These are phyloP conservation scores for Penstemon eatonii DNA, from an alignment of 257 asterid genomes.

Conservation along the genomic window DNA sequence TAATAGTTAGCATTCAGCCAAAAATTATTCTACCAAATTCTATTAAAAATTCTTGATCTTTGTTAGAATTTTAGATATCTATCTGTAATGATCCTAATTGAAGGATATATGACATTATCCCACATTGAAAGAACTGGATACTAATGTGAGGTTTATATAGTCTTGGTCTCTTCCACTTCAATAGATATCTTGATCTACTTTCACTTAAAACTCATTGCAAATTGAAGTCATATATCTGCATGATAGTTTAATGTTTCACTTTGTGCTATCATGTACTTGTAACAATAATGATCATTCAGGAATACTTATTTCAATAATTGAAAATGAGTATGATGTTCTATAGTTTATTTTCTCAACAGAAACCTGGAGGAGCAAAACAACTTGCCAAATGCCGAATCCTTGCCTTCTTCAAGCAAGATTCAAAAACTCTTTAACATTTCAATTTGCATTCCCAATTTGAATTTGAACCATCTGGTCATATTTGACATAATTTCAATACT, in stretches of 20 bases:
- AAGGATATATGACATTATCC: too few relatives aligned
- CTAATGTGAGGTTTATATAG: neutral
- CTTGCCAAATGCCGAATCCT: conserved; percentile 18
- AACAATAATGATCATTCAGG: neutral
- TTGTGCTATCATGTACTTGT: too few relatives aligned
- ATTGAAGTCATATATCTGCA: neutral
- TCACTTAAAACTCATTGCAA: neutral
- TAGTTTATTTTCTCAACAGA: conserved; percentile 24
- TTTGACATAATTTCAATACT: neutral
- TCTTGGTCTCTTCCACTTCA: neutral
- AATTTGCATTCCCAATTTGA: neutral
- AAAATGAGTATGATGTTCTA: neutral
- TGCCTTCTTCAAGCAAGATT: conserved; percentile 34
- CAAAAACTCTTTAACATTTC: neutral
- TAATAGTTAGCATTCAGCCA: too few relatives aligned
- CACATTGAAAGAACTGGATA: too few relatives aligned
- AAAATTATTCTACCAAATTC: too few relatives aligned
- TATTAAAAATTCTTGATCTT: too few relatives aligned
- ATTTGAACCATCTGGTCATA: neutral
- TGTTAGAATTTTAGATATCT: too few relatives aligned
- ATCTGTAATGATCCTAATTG: too few relatives aligned
- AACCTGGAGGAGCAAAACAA: conserved; percentile 3
- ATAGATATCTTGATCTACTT: neutral
- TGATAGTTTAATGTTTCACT: too few relatives aligned
- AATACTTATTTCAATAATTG: neutral